Base-by-base conservation (phyloP, 2,329 filamentous ascomycete species). In the Paramyrothecium roridum region DNA sequence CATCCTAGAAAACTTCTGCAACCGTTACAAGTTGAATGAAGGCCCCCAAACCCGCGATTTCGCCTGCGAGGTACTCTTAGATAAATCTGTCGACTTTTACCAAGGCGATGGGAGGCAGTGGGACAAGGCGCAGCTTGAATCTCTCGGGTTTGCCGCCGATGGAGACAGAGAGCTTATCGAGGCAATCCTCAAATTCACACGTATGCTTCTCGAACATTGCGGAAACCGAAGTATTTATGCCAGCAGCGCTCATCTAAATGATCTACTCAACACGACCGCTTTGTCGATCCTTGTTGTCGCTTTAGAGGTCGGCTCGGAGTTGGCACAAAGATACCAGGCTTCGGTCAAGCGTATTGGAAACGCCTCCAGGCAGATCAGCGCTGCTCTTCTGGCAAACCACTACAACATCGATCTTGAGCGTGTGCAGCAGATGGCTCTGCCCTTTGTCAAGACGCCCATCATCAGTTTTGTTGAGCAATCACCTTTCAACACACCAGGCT, bases 161-260 rank as follows among this genome's bases (percentile, higher is more conserved):
- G 93, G 90, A 62, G 95, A 99, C 71, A 80, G 86, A 63, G 79
- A 89, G 66, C 80, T 99, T 58, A 77, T 98, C 54, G 88, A 96
- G 69, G 80, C 84, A 30, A 82, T 98, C 53, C 79, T 99, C 57
- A 81, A 84, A 63, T 99, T 99, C 72, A 96, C 93, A 21, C 85
- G 88, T 58, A 83, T 96, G 71, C 80, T 99, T 30, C 77, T 98
- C 52, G 91, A 98, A 70, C 95, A 96, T 69, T 99, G 95, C 73
- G 95, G 93, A 57, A 99, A 99, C 69, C 83, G 96, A 63, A 97
- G 93, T 75, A 87, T 99, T 65, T 99, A 98, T 71, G 91, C 89
- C 57, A 99, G 95, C 77, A 98, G 93, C 70, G 82, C 88, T 61
- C 90, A 96, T 65, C 78, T 99, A 58, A 95, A 93, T 69, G 88